A percentile compares a stretch with the other conserved stretches of the same genome.
These are phyloP conservation scores for Termitomyces sp. DNA, from an alignment of 768 basidiomycete genomes.

Conservation along the genomic window DNA sequence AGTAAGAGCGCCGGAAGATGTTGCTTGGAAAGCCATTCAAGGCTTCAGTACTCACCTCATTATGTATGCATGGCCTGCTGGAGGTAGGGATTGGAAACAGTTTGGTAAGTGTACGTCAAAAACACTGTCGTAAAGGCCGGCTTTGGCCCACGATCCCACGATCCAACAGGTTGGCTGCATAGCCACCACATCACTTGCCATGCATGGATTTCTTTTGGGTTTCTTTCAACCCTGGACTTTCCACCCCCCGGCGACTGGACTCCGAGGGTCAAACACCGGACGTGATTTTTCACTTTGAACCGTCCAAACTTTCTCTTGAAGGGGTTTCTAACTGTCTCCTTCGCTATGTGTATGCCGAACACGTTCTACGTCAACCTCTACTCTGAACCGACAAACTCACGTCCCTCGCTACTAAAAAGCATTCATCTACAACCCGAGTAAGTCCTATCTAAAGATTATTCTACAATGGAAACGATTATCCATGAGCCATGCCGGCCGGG, in stretches of 20 bases:
- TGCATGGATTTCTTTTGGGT: too few species aligned
- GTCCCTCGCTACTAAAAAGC: neutral
- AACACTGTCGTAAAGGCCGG: too few species aligned
- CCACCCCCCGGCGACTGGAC: neutral
- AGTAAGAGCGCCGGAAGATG: too few species aligned
- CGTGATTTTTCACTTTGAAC: too few species aligned
- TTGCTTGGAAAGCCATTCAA: too few species aligned
- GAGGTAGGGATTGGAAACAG: too few species aligned
- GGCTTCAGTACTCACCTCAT: too few species aligned
- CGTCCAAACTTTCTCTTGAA: too few species aligned
- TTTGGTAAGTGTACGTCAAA: too few species aligned
- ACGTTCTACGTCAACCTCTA: neutral
- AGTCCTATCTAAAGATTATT: neutral
- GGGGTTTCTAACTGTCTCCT: neutral
- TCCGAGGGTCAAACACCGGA: neutral
- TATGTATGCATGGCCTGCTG: too few species aligned
- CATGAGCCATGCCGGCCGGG: neutral
- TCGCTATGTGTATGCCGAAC: neutral
- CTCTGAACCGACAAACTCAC: neutral
- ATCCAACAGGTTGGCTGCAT: neutral
- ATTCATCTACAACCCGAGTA: neutral
- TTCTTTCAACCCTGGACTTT: too few species aligned
- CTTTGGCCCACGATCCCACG: too few species aligned
- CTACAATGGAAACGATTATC: neutral
- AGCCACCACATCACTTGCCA: neutral